Base-by-base conservation (phyloP, 495 filamentous ascomycete species). In the Podospora fimiseda region DNA sequence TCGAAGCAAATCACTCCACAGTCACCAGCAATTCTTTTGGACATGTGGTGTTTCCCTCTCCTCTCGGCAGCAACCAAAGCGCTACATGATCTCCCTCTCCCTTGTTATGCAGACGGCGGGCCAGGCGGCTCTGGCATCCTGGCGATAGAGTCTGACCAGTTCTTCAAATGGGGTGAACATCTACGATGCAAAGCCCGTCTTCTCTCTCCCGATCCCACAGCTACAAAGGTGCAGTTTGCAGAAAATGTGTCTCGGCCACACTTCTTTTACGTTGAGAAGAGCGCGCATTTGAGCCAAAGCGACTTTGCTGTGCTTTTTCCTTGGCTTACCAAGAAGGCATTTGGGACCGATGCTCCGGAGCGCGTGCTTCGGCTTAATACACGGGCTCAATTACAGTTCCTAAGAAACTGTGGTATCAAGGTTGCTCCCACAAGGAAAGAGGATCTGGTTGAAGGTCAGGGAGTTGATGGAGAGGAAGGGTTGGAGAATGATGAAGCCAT, bases 251-350 rank as follows among this genome's bases (percentile, higher is more conserved):
- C 60, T 33, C 59, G 5, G 60, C 81, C 82, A 1, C 59, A 76
- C 43, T 72, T 89, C 48, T 90, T 82, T 65, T 90, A 84, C 60
- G 78, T 81, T 2, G 57, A 66, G 9, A 60, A 67, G 9, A 82
- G 79, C 3, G 86, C 86, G 0, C 88, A 92, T 63, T 71, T 90
- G 19, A 81, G 70, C 33, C 88, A 90, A 68, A 83, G 78, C 14
- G 88, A 91, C 59, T 91, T 90, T 62, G 87, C 82, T n/a, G 62
- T 89, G 9, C 65, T 92, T 16, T 90, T 90, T 61, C 86, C 88
- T 0, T 80, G 78, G 69, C 57, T 86, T 18, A 82, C 80, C 19
- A 76, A 73, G 45, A 70, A 70, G 46, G 69, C 83, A 7, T 79
- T 84, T 57, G 74, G 74, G 3, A 76, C 75, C 2, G 78, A 82